Percentiles rank a stretch among this genome's conserved stretches.
Conservation (phyloP, 179 eudicot genomes). For the Beta macrorhiza region DNA sequence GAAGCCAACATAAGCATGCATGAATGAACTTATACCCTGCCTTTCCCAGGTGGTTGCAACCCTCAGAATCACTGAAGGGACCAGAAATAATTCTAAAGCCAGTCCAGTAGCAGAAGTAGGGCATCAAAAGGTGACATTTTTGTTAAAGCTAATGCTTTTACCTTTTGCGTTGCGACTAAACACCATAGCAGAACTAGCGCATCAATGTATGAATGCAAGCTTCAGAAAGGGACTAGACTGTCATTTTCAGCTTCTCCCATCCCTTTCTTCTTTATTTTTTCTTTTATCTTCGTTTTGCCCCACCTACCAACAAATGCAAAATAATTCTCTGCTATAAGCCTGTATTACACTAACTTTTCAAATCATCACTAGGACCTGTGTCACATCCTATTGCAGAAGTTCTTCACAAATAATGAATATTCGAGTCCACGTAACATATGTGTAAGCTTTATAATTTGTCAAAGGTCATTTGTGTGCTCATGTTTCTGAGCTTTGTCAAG, state of each 20-base stretch:
- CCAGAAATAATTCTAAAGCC: neutral
- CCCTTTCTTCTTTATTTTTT: slow-evolving; percentile 23
- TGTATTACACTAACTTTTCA: no score
- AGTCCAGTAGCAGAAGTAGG: slow-evolving; percentile 8
- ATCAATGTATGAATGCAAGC: slow-evolving; percentile 27
- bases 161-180: slow-evolving; percentile 25
- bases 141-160: slow-evolving; percentile 27
- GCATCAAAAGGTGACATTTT: slow-evolving; percentile 20
- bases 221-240: slow-evolving; percentile 26
- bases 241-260: slow-evolving; percentile 24
- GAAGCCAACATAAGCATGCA: neutral
- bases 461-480: neutral
- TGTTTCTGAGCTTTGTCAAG: neutral
- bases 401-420: no score
- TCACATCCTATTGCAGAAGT: no score
- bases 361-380: no score
- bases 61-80: slow-evolving; percentile 8
- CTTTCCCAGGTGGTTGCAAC: slow-evolving; percentile 10
- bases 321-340: slow-evolving; percentile 10
- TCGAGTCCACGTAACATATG: no score
- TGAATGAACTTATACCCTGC: slow-evolving; percentile 6
- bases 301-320: neutral
- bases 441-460: slow-evolving; percentile 2
- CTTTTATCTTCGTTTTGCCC: neutral
- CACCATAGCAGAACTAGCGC: slow-evolving; percentile 12